Conservation (phyloP, 2,329 filamentous ascomycete genomes). For the Elsinoe arachidis region DNA sequence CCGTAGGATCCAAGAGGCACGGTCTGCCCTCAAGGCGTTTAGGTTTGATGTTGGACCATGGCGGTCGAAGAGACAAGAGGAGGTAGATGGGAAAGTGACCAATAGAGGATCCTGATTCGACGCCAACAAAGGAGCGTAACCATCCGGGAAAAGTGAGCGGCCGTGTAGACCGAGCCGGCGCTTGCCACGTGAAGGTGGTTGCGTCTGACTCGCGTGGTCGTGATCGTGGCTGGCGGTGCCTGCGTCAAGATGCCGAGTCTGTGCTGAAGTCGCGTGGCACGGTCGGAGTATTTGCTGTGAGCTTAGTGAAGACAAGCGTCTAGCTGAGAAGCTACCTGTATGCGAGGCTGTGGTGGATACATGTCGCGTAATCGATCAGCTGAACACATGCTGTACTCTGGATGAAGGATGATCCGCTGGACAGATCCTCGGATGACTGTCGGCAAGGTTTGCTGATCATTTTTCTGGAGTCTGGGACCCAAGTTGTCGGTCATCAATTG, state of each 20-base stretch:
- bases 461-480: not conserved
- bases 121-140: not conserved
- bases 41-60: not conserved
- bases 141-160: not conserved
- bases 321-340: not conserved
- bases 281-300: not conserved
- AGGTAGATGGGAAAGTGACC: not conserved
- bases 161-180: not conserved
- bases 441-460: constrained; percentile 3
- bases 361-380: too few relatives aligned
- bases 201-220: constrained; percentile 1
- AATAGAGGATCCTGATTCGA: not conserved
- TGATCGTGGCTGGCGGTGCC: constrained; percentile 7
- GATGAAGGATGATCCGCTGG: not conserved
- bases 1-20: constrained; percentile 3
- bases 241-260: not conserved
- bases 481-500: not conserved
- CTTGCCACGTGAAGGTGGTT: constrained; percentile 11
- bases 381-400: not conserved
- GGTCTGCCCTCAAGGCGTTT: not conserved
- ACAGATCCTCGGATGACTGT: not conserved
- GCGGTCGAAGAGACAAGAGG: not conserved
- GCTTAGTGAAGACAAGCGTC: not conserved
- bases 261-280: constrained; percentile 2
- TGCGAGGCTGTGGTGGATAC: too few relatives aligned